Evolutionary conservation across 2,329 filamentous ascomycete species (phyloP).

Genomic region (Didymella lethalis): DNA sequence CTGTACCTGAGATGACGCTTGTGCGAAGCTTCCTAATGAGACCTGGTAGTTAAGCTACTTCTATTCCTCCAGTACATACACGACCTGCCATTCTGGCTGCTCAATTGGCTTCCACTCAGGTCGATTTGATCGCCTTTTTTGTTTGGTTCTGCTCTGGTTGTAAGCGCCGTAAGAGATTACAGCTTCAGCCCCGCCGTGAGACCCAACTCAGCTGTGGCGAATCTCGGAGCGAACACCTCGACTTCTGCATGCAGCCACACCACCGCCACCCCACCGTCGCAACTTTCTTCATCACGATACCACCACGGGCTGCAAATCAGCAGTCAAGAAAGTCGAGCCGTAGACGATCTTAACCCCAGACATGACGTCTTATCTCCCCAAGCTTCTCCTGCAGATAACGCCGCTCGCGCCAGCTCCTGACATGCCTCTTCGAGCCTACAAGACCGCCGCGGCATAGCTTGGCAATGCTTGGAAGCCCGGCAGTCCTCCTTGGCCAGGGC

Average conservation of each 20-base stretch:
- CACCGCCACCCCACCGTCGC: background rate
- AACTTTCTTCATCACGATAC: background rate
- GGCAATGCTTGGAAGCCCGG: slow-evolving; percentile 19
- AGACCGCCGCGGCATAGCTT: slow-evolving; percentile 21
- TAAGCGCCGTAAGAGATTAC: background rate
- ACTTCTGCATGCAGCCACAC: background rate
- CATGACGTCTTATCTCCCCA: slow-evolving; percentile 16
- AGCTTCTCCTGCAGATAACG: slow-evolving; percentile 10
- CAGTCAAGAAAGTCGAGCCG: background rate
- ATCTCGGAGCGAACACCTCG: background rate
- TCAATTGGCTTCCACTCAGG: background rate
- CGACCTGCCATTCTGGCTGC: background rate
- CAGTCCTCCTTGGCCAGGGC: slow-evolving; percentile 9
- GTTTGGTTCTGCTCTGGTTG: background rate
- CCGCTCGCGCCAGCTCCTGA: slow-evolving; percentile 4
- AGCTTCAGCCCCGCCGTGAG: background rate
- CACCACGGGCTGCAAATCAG: background rate
- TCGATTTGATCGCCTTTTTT: background rate
- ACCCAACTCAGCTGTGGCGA: slow-evolving; percentile 9
- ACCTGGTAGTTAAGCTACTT: background rate
- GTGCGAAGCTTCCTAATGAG: background rate
- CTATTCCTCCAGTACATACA: background rate
- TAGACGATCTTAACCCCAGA: slow-evolving; percentile 12
- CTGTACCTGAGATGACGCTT: background rate
- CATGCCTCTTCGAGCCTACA: slow-evolving; percentile 21